phyloP scores from a whole-genome alignment of 129 eudicot species.

The Mikania micrantha region DNA sequence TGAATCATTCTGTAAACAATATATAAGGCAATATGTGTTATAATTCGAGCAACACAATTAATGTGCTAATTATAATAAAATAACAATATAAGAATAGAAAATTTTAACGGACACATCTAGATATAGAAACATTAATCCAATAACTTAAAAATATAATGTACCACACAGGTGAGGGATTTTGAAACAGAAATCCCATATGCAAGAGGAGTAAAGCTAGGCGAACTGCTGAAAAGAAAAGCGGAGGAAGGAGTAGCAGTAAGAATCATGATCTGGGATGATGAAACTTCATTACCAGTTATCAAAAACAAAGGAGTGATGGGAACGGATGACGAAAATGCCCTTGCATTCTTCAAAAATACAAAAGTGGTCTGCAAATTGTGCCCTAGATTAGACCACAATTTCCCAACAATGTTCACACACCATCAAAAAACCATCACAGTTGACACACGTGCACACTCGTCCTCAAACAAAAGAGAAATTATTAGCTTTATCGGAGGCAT shows the following conservation, averaged over 20 bases:
- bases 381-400: constrained; percentile 62
- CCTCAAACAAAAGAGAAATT: constrained; percentile 65
- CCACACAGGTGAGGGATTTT: constrained; percentile 63
- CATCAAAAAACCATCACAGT: constrained; percentile 86
- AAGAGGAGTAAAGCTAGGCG: constrained; percentile 75
- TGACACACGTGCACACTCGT: constrained; percentile 42
- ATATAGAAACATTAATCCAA: not conserved
- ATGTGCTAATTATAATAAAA: not conserved
- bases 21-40: not conserved
- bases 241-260: constrained; percentile 93
- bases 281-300: constrained; percentile 77
- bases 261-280: constrained; percentile 88
- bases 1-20: not conserved
- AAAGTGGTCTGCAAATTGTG: constrained; percentile 71
- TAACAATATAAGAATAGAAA: not conserved
- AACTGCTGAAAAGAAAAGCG: constrained; percentile 70
- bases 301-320: constrained; percentile 89
- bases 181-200: constrained; percentile 83
- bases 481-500: constrained; percentile 74
- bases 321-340: constrained; percentile 72
- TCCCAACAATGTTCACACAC: constrained; percentile 82
- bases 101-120: not conserved
- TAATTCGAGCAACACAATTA: not conserved
- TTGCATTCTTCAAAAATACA: constrained; percentile 68
- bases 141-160: not conserved